These are phyloP conservation scores for Paradendryphiella salina DNA, from an alignment of 2,329 filamentous ascomycete genomes.

Conservation along the genomic window DNA sequence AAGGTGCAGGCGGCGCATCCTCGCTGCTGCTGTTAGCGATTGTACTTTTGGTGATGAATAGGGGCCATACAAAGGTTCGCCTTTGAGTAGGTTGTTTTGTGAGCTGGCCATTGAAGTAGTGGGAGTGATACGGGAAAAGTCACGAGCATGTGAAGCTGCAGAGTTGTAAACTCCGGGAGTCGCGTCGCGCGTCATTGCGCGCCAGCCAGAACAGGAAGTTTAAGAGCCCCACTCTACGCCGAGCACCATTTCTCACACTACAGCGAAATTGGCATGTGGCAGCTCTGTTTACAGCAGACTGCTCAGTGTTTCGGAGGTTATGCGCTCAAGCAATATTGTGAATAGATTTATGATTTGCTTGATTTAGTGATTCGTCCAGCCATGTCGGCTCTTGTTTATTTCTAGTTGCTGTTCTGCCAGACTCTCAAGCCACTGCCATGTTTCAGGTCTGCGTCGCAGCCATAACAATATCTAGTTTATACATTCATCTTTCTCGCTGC, in stretches of 20 bases:
- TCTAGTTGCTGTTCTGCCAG: background rate
- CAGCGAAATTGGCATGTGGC: background rate
- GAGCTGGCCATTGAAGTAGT: conserved; percentile 18
- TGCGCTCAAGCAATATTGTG: no score
- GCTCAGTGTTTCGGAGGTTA: no score
- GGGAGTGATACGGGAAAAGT: background rate
- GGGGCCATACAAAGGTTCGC: conserved; percentile 36
- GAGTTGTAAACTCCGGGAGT: conserved; percentile 20
- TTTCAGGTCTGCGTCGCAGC: background rate
- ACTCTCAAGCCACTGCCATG: background rate
- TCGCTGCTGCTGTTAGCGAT: conserved; percentile 27
- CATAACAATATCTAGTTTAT: background rate
- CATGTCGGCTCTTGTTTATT: background rate
- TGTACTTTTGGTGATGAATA: background rate
- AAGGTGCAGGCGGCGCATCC: conserved; percentile 28
- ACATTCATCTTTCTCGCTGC: conserved; percentile 2
- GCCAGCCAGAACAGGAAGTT: conserved; percentile 25
- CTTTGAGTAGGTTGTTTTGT: conserved; percentile 33
- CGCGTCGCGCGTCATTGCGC: conserved; percentile 24
- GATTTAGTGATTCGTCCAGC: background rate
- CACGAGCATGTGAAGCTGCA: conserved; percentile 7
- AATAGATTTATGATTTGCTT: background rate
- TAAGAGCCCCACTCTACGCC: conserved; percentile 10
- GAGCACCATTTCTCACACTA: background rate
- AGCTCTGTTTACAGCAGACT: no score